These are phyloP conservation scores for Mangifera indica DNA, from an alignment of 345 rosid species.

Conservation along the genomic window DNA sequence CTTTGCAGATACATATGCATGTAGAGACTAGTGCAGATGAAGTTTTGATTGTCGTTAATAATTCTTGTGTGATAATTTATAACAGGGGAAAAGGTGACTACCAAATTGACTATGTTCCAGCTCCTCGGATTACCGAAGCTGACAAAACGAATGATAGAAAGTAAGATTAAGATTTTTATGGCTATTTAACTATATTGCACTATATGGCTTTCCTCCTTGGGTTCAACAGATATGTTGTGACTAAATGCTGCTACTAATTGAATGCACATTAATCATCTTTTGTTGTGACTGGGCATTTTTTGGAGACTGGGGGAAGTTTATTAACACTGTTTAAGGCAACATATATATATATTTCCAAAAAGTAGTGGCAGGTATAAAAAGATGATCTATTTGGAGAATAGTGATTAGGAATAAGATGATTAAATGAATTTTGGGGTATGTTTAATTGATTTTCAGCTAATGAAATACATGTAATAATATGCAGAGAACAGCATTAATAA, in stretches of 20 bases:
- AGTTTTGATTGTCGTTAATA: conserved; percentile 4
- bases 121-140: conserved; percentile 89
- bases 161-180: conserved; percentile 42
- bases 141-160: conserved; percentile 79
- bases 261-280: background rate
- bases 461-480: background rate
- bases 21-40: conserved; percentile 4
- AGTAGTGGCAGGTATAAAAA: background rate
- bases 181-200: background rate
- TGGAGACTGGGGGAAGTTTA: background rate
- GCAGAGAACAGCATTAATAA: background rate
- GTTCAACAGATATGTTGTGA: background rate
- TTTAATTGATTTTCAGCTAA: background rate
- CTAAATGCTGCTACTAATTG: background rate
- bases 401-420: background rate
- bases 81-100: conserved; percentile 86
- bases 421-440: too few relatives aligned
- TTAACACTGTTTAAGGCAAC: background rate
- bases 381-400: background rate
- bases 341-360: too few relatives aligned
- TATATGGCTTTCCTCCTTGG: background rate
- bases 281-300: too few relatives aligned
- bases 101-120: conserved; percentile 88
- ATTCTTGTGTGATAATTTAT: conserved; percentile 24
- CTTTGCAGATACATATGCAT: background rate